Evolutionary conservation across 1,284 basidiomycete species (phyloP).

Genomic region (Phlebopus sp.): DNA sequence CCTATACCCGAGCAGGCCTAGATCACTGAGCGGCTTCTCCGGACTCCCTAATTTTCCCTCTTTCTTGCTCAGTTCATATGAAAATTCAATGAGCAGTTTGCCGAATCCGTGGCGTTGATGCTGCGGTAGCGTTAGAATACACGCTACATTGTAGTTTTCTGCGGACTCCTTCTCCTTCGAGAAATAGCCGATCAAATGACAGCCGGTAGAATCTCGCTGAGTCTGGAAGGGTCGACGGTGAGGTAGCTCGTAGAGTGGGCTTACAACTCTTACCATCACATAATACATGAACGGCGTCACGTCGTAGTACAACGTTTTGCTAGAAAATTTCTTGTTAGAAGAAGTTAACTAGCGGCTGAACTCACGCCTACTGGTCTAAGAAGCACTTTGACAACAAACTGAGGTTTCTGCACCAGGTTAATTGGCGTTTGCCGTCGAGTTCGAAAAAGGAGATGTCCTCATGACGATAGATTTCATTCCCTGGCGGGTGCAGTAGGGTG

Average conservation of each 20-base stretch:
- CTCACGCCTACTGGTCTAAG: slow-evolving; percentile 81
- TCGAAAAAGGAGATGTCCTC: slow-evolving; percentile 98
- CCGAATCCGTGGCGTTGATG: slow-evolving; percentile 97
- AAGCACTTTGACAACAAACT: slow-evolving; percentile 98
- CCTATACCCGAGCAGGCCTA: slow-evolving; percentile 91
- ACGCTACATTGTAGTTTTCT: slow-evolving; percentile 98
- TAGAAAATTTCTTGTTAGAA: slow-evolving; percentile 36
- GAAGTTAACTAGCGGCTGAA: slow-evolving; percentile 16
- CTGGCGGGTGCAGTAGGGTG: slow-evolving; percentile 92
- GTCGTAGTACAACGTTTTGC: slow-evolving; percentile 99
- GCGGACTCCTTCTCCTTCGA: slow-evolving; percentile 99
- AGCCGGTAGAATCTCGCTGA: slow-evolving; percentile 86
- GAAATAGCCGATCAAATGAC: slow-evolving; percentile 97
- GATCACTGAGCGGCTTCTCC: slow-evolving; percentile 95
- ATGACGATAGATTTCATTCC: slow-evolving; percentile 98
- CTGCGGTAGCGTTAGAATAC: slow-evolving; percentile 96
- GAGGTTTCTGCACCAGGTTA: slow-evolving; percentile 96
- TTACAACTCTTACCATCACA: slow-evolving; percentile 72
- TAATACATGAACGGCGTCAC: slow-evolving; percentile 99
- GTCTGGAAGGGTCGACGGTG: slow-evolving; percentile 44
- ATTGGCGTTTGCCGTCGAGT: slow-evolving; percentile 94
- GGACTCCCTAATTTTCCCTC: slow-evolving; percentile 95
- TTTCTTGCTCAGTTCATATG: slow-evolving; percentile 96
- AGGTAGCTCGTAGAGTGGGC: slow-evolving; percentile 12
- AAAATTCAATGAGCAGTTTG: slow-evolving; percentile 95